phyloP scores from a whole-genome alignment of 768 basidiomycete genomes.

The Rhizopogon vulgaris region DNA sequence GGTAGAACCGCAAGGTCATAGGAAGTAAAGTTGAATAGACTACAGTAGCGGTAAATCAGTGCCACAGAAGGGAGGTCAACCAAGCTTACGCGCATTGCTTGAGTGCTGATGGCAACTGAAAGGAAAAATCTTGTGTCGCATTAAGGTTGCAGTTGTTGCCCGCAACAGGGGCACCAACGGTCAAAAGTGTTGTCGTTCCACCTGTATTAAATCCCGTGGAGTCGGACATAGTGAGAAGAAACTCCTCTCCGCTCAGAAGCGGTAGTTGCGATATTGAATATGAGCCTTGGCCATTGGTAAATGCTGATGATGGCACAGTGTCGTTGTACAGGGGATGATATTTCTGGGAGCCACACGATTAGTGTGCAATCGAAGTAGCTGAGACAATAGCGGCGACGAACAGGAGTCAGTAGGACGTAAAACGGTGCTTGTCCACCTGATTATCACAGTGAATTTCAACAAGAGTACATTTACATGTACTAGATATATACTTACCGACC shows the following conservation, averaged over 20 bases:
- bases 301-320: constrained; percentile 49
- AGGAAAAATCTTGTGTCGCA: constrained; percentile 37
- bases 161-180: constrained; percentile 40
- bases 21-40: constrained; percentile 39
- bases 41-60: constrained; percentile 15
- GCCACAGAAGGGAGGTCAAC: not conserved
- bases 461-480: too few relatives aligned
- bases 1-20: constrained; percentile 45
- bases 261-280: constrained; percentile 41
- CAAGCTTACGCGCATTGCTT: constrained; percentile 55
- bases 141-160: constrained; percentile 45
- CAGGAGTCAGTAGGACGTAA: constrained; percentile 44
- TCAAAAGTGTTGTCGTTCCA: constrained; percentile 44
- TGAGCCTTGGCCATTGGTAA: constrained; percentile 46
- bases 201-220: constrained; percentile 62
- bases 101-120: constrained; percentile 42
- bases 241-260: constrained; percentile 29
- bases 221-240: constrained; percentile 67
- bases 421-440: constrained; percentile 57
- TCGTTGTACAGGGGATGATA: constrained; percentile 47
- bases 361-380: not conserved
- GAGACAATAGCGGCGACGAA: constrained; percentile 18
- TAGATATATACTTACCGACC: constrained; percentile 41
- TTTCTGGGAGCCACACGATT: constrained; percentile 27
- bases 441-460: not conserved